Conservation (phyloP, 495 filamentous ascomycete species). For the Mytilinidion resinicola region DNA sequence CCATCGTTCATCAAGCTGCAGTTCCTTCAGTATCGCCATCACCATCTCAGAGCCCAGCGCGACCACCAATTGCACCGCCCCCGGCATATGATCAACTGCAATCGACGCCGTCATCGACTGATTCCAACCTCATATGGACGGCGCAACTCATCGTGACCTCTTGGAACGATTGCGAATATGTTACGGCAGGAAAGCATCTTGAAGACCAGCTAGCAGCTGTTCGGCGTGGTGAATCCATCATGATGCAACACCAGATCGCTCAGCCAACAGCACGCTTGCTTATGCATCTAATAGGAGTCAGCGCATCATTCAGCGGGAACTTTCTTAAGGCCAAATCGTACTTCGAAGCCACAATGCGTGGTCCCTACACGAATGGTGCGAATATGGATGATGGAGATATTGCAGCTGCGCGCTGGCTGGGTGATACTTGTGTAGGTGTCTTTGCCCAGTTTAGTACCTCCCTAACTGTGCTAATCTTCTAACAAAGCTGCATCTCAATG, state of each 20-base stretch:
- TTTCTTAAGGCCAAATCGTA: constrained; percentile 16
- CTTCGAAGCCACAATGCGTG: constrained; percentile 13
- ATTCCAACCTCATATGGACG: constrained; percentile 1
- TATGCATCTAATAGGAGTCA: constrained; percentile 16
- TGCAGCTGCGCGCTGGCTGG: constrained; percentile 25
- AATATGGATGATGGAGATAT: constrained; percentile 23
- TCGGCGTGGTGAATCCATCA: constrained; percentile 9
- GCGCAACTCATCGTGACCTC: constrained; percentile 12
- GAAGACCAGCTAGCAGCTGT: constrained; percentile 16
- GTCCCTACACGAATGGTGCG: constrained; percentile 6
- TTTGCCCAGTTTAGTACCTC: too few species aligned
- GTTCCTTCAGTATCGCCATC: neutral
- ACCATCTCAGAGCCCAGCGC: neutral
- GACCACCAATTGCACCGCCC: neutral
- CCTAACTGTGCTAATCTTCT: too few species aligned
- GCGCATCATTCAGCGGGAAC: constrained; percentile 16
- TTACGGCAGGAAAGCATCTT: constrained; percentile 5
- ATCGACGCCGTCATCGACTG: neutral
- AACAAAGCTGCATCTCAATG: constrained; percentile 9
- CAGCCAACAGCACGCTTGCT: constrained; percentile 14
- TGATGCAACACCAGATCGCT: neutral
- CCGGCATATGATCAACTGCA: neutral
- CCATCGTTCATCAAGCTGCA: neutral
- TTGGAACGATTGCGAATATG: constrained; percentile 15
- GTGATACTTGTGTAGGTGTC: constrained; percentile 12